Base-by-base conservation (phyloP, 2,329 filamentous ascomycete genomes). In the Sclerotinia trifoliorum region DNA sequence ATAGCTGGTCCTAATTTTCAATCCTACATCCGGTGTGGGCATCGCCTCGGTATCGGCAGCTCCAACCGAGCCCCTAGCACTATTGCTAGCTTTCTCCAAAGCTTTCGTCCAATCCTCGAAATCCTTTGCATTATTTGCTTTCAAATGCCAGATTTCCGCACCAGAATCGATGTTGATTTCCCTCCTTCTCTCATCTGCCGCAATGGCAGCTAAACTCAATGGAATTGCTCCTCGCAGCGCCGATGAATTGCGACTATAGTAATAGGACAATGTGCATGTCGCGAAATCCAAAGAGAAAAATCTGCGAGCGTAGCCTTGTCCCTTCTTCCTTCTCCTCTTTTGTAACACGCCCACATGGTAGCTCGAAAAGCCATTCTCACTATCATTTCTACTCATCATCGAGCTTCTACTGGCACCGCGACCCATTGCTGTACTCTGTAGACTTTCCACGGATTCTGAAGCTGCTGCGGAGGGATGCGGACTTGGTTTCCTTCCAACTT, bases 81-180 rank as follows among this genome's bases (percentile, higher is more conserved):
- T 81, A 69, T 90, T 86, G 71, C 92, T 91, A 5, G 94, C 94
- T 72, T 86, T 89, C 78, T 97, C 93, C 63, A 99, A 81, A 0
- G 94, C 94, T 58, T 86, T 85, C 60, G 90, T 93, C 95, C 95
- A 99, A 24, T 91, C 90, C 58, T 87, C 85, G 77, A 97, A 99
- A 71, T 98, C 94, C 72, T 90, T 90, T 62, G 88, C 86, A 74
- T 92, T 96, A 62, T 86, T 87, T 3, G 95, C 93, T 75, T 89
- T 90, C 42, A 99, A 83, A 80, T 98, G 95, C 95, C 95, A 99
- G 35, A 99, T 88, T 79, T 99, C 95, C 2, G 95, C 94, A 1
- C 95, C 95, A 0, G 95, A 98, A 78, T 99, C 95, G 68, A 99
- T 95, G 54, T 91, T 96, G 65, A 99, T 97, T 78, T 98, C 94